Base-by-base conservation (phyloP, 768 basidiomycete genomes). In the Phaeotremella fagi region DNA sequence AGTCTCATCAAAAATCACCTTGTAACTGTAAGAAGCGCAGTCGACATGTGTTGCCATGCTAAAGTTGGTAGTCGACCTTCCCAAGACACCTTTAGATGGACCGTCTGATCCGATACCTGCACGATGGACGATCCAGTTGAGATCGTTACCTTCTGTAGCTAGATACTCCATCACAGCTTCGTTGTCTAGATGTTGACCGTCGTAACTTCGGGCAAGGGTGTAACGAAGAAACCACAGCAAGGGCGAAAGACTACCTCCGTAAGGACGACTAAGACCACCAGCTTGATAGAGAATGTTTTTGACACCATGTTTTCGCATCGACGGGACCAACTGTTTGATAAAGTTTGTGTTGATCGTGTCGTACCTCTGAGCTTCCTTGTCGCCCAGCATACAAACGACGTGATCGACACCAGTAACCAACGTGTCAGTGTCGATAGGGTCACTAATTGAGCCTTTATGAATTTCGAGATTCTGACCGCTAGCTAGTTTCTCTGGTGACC, bases 111-210 rank as follows among this genome's bases (percentile, higher is more conserved):
- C 27, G 23, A 61, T 61, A 1, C 51, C 60, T 15, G 60, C 60
- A 3, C 55, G 50, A 45, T 61, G 60, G 22, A 50, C 60, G 3
- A 57, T 52, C 60, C 60, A 61, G 7, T 61, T 48, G 20, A 61
- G 38, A 51, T 61, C 60, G 3, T 41, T 57, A 9, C 51, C 55
- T 46, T 61, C 41, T 1, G 51, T 61, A 12, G 51, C 55, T 6
- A 61, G 52, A 38, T 61, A 61, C 31, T 61, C 55, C 51, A 61
- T 54, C 25, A 57, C 60, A 36, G 55, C 60, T 36, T 61, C 60
- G 27, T 61, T 61, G 43, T 61, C 60, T 29, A 22, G 6, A 43
- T 61, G 60, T 37, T 61, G 60, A n/a, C 60, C 60, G 5, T 47
- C 44, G 31, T 31, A 61, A 1, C 55, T 45, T 15, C 55, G 28